Percentiles rank a stretch among this genome's conserved stretches.
Conservation (phyloP, 176 grass and related monocot genomes). For the Dactylis glomerata region DNA sequence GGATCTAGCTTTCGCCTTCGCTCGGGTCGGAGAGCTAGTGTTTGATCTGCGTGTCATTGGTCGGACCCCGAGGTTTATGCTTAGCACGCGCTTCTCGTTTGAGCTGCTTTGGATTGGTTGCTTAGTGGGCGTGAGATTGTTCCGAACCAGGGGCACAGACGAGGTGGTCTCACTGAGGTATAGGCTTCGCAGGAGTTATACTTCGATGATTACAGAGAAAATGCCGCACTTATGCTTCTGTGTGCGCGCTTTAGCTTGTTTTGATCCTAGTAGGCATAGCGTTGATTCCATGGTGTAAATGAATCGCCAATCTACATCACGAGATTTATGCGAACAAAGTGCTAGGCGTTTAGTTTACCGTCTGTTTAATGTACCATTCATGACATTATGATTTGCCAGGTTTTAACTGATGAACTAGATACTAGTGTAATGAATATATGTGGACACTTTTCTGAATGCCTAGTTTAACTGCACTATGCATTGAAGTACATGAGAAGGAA, state of each 20-base stretch:
- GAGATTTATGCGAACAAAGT: not conserved
- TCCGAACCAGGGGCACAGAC: not conserved
- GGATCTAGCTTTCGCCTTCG: constrained; percentile 30
- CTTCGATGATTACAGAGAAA: not conserved
- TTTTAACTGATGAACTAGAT: no score
- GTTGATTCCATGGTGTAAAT: not conserved
- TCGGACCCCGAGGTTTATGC: constrained; percentile 14
- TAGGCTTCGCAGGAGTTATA: not conserved
- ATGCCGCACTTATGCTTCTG: not conserved
- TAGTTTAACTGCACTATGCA: not conserved
- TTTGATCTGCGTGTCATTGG: constrained; percentile 22
- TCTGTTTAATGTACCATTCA: not conserved
- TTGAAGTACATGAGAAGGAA: not conserved
- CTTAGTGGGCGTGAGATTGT: not conserved
- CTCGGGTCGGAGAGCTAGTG: not conserved
- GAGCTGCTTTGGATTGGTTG: constrained; percentile 24
- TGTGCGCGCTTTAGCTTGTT: constrained; percentile 7
- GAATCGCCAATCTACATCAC: not conserved
- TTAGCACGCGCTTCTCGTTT: constrained; percentile 7
- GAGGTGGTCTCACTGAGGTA: not conserved
- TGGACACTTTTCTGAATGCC: not conserved
- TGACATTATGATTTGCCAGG: not conserved
- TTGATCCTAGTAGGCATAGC: not conserved
- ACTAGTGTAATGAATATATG: not conserved
- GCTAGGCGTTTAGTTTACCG: not conserved